These are phyloP conservation scores for Penicillium diatomitis DNA, from an alignment of 495 filamentous ascomycete species.

Conservation along the genomic window DNA sequence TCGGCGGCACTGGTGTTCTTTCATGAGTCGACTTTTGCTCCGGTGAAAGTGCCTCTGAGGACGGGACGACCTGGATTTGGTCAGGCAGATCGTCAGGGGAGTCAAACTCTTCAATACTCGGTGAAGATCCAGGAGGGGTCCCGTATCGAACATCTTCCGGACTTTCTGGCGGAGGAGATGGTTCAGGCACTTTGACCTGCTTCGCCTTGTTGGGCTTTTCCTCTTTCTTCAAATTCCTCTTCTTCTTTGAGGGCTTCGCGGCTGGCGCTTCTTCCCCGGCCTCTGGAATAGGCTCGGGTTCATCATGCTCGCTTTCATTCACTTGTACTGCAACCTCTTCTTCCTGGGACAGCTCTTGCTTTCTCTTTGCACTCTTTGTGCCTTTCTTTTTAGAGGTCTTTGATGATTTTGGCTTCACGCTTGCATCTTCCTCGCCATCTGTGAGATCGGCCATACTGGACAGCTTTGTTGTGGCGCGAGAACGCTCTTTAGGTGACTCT, in stretches of 20 bases:
- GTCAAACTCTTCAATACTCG: conserved; percentile 11
- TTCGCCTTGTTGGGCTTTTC: conserved; percentile 42
- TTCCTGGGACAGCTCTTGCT: conserved; percentile 19
- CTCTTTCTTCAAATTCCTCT: conserved; percentile 25
- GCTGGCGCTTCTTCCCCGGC: conserved; percentile 23
- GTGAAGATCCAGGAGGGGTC: conserved; percentile 2
- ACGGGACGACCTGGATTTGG: conserved; percentile 17
- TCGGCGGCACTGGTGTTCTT: conserved; percentile 30
- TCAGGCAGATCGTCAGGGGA: conserved; percentile 17
- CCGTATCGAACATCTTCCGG: conserved; percentile 3
- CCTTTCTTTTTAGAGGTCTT: conserved; percentile 22
- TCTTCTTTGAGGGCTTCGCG: conserved; percentile 21
- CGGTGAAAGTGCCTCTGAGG: conserved; percentile 13
- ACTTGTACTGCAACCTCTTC: conserved; percentile 4
- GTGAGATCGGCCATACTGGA: background rate
- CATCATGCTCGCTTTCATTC: conserved; percentile 26
- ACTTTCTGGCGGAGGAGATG: conserved; percentile 2
- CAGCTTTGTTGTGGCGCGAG: background rate
- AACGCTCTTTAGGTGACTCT: background rate
- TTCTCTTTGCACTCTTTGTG: conserved; percentile 17
- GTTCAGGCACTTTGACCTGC: conserved; percentile 30
- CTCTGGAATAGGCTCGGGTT: conserved; percentile 10
- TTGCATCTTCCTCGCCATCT: conserved; percentile 32
- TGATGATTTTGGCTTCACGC: conserved; percentile 11
- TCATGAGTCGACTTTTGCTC: conserved; percentile 13